Evolutionary conservation across 208 protist genomes (phyloP).

Genomic region (Porcisia hertigi): DNA sequence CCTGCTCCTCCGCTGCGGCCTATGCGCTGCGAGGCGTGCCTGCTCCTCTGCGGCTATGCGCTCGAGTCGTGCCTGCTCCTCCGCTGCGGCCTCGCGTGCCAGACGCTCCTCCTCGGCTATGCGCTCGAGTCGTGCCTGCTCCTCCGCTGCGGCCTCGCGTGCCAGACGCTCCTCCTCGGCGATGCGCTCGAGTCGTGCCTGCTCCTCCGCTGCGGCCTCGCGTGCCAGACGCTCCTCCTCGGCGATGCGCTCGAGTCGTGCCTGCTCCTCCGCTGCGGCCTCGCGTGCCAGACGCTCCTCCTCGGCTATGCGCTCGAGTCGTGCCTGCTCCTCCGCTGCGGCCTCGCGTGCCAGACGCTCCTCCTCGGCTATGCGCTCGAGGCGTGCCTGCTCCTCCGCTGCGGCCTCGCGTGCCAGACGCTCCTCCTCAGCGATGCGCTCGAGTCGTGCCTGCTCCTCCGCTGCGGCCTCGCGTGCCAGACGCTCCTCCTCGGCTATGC

Average conservation of each 20-base stretch:
- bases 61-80: slow-evolving; percentile 11
- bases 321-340: slow-evolving; percentile 10
- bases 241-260: slow-evolving; percentile 7
- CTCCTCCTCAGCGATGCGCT: background rate
- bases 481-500: slow-evolving; percentile 16
- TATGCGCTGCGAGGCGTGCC: background rate
- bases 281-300: slow-evolving; percentile 1
- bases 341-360: slow-evolving; percentile 12
- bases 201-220: slow-evolving; percentile 3
- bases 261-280: slow-evolving; percentile 22
- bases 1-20: background rate
- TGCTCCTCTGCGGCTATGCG: background rate
- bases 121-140: slow-evolving; percentile 12
- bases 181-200: slow-evolving; percentile 3
- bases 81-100: slow-evolving; percentile 1
- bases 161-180: slow-evolving; percentile 13
- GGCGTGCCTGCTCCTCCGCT: slow-evolving; percentile 8
- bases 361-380: slow-evolving; percentile 4
- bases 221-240: slow-evolving; percentile 16
- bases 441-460: slow-evolving; percentile 16
- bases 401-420: slow-evolving; percentile 5
- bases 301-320: slow-evolving; percentile 20
- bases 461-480: background rate
- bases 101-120: background rate
- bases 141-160: slow-evolving; percentile 4